Base-by-base conservation (phyloP, 108 stramenopile species). In the Cyclotella choctawhatcheeana region DNA sequence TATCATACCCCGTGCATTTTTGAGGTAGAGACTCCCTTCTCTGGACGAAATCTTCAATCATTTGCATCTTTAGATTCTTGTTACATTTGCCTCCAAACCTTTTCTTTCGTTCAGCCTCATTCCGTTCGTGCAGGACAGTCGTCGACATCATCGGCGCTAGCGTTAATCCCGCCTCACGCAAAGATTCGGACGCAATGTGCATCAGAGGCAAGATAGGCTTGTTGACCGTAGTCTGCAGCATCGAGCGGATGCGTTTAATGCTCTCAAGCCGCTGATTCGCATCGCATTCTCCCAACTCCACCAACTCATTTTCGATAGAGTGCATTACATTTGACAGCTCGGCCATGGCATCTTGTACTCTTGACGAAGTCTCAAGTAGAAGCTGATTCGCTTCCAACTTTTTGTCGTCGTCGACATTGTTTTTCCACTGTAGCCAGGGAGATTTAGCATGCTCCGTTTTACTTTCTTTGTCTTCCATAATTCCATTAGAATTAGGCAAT, bases 301-400 rank as follows among this genome's bases (percentile, higher is more conserved):
- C 18, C 16, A 48, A n/a, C 16, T 48, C 47, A 8, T 8, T 4
- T n/a, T 48, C 47, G 47, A 48, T 10, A 48, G 47, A 48, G 47
- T 0, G 0, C 16, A 48, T 4, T 4, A n/a, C 8, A n/a, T 0
- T 27, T 0, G 0, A 5, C 25, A 64, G 47, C 4, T 64, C 64
- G 26, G 44, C n/a, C 2, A 64, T 30, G 25, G 64, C 64, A 47
- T 64, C 45, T 22, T 64, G 26, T 0, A 64, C 26, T 24, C 64
- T 44, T 26, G 64, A 45, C 21, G 64, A 29, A n/a, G 64, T 64
- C 10, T 64, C 64, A 27, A 64, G 64, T 0, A 64, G 29, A 2
- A 26, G 13, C 6, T 64, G 64, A 29, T 64, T 64, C 7, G 64
- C 48, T 31, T 45, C 26, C 0, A 64, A n/a, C 30, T 64, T 48